Evolutionary conservation across 176 grass and related monocot genomes (phyloP), one percentile per base, ranked within the genome.

Genomic region (Phyllostachys edulis): DNA sequence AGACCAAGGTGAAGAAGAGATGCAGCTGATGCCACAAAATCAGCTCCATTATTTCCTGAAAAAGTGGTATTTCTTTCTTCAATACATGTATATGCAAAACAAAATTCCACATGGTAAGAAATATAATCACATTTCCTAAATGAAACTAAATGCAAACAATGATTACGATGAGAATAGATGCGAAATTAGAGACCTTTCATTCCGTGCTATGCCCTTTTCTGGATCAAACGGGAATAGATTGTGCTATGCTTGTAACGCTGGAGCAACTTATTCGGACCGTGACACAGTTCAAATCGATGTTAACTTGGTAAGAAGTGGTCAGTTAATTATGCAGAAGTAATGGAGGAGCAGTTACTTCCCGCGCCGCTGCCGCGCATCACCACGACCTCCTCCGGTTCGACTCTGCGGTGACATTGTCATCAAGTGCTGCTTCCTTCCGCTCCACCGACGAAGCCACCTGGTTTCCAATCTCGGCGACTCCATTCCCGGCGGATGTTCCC

Each of bases 1-100:
- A 81, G 39, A 85, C 78, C 59, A 71, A 85, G 62, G 57, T 63
- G 54, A 81, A 67, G 56, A 92, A 76, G 5, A 92, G 13, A 20
- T 83, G 1, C 23, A 73, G 10, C 20, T 34, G 36, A 80, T 60
- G 23, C 77, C 87, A 85, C 39, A 85, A 20, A 49, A 44, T 17
- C 44, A n/a, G 29, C 3, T 23, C 80, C 92, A 94, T 93, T 12
- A 2, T 42, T 27, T 9, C 80, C 80, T 73, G 80, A 42, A 63
- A 71, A 46, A 5, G 40, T 21, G 21, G 8, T 51, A 0, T 17
- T 51, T 9, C 10, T 73, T 29, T 17, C 1, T 26, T 26, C 44
- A 72, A 4, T 27, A 1, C 1, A 46, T 71, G 21, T n/a, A 45
- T 70, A 7, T 6, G 68, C 6, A 71, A 41, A 70, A 24, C 67